Percentiles rank a stretch among this genome's conserved stretches.
Conservation (phyloP, 2,329 filamentous ascomycete species). For the Aureobasidium sp. region DNA sequence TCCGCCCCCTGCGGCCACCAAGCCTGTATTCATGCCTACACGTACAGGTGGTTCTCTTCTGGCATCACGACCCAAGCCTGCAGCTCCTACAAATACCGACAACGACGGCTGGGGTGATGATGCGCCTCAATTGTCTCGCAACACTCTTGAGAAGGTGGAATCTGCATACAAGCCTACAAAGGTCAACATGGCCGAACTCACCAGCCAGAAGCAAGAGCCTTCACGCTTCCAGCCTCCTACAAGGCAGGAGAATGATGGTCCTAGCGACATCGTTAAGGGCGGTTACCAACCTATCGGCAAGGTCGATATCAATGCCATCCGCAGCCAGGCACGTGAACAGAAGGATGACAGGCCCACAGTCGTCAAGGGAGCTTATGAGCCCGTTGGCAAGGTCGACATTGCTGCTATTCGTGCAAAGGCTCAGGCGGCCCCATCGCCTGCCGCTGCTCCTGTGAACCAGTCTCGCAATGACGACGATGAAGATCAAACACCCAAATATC, state of each 20-base stretch:
- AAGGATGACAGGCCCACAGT: constrained; percentile 71
- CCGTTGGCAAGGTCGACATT: constrained; percentile 94
- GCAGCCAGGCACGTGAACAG: constrained; percentile 62
- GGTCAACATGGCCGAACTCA: constrained; percentile 84
- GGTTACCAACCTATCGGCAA: constrained; percentile 92
- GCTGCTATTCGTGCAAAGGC: constrained; percentile 82
- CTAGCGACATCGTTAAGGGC: constrained; percentile 66
- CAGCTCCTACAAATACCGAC: constrained; percentile 54
- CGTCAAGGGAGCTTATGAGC: constrained; percentile 91
- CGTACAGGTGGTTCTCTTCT: constrained; percentile 50
- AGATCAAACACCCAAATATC: constrained; percentile 51
- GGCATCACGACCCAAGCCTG: constrained; percentile 54
- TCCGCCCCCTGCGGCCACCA: constrained; percentile 67
- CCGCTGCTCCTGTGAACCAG: constrained; percentile 35
- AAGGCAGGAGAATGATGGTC: constrained; percentile 36
- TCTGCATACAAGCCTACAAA: constrained; percentile 92
- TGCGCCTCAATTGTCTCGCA: constrained; percentile 82
- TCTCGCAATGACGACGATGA: constrained; percentile 34
- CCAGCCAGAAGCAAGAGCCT: constrained; percentile 62
- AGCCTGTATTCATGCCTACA: constrained; percentile 86
- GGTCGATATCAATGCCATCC: constrained; percentile 91
- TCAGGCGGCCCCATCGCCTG: constrained; percentile 46
- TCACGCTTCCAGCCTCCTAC: constrained; percentile 50
- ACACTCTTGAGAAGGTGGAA: constrained; percentile 83
- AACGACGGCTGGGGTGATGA: constrained; percentile 91